Evolutionary conservation across 768 basidiomycete species (phyloP).

Genomic region (Pleurotus ostreatus): DNA sequence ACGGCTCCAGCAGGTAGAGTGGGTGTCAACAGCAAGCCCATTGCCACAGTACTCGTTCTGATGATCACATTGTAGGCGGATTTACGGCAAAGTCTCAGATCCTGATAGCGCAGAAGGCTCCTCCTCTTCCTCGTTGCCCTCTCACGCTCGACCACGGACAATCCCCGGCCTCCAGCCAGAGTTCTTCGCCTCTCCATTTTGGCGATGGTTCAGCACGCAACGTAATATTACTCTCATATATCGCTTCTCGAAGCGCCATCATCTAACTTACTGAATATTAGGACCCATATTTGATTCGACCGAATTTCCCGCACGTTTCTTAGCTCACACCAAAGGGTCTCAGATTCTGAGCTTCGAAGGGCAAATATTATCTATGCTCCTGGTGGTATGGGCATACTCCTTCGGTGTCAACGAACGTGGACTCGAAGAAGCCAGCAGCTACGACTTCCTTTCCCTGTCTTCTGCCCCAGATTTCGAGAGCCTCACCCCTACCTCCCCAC

Average conservation of each 20-base stretch:
- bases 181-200: constrained; percentile 86
- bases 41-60: constrained; percentile 1
- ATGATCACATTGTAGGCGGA: constrained; percentile 44
- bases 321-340: constrained; percentile 59
- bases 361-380: constrained; percentile 69
- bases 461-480: constrained; percentile 17
- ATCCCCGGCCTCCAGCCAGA: constrained; percentile 73
- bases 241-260: constrained; percentile 6
- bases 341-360: constrained; percentile 68
- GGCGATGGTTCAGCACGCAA: constrained; percentile 79
- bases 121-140: constrained; percentile 27
- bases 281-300: constrained; percentile 49
- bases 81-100: constrained; percentile 68
- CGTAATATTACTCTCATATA: constrained; percentile 41
- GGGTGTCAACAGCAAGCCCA: constrained; percentile 23
- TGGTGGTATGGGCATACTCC: constrained; percentile 87
- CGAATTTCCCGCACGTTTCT: constrained; percentile 75
- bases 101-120: constrained; percentile 27
- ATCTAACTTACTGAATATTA: constrained; percentile 24
- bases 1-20: constrained; percentile 84
- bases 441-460: constrained; percentile 14
- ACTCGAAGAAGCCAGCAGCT: constrained; percentile 34
- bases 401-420: constrained; percentile 86
- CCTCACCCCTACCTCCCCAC: constrained; percentile 3
- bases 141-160: constrained; percentile 41